These are phyloP conservation scores for Amoeboaphelidium occidentale DNA, from an alignment of 371 early-diverging fungal genomes.

Conservation along the genomic window DNA sequence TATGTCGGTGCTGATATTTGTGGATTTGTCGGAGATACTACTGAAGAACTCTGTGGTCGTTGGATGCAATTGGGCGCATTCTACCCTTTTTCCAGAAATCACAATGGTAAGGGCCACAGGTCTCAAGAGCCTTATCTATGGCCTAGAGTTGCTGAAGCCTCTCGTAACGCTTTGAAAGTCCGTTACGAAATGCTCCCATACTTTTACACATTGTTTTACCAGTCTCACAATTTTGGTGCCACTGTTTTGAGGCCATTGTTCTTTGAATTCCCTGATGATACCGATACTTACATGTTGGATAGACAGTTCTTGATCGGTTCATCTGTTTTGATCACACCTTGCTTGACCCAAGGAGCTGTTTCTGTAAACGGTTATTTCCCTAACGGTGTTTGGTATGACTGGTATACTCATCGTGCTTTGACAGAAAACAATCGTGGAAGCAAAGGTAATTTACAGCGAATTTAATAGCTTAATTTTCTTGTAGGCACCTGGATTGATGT, in stretches of 20 bases:
- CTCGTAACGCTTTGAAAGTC: slow-evolving; percentile 21
- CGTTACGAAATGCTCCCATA: slow-evolving; percentile 38
- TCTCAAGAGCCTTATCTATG: slow-evolving; percentile 33
- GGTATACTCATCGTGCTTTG: background rate
- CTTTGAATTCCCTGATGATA: slow-evolving; percentile 20
- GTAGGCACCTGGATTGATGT: background rate
- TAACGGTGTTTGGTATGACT: background rate
- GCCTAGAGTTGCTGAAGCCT: slow-evolving; percentile 16
- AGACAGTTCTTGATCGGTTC: slow-evolving; percentile 28
- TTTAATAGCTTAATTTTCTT: background rate
- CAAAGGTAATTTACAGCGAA: too few relatives aligned
- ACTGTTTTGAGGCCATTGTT: slow-evolving; percentile 28
- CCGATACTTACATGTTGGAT: slow-evolving; percentile 16
- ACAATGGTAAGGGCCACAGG: slow-evolving; percentile 20
- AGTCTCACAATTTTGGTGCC: slow-evolving; percentile 19
- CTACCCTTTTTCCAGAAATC: slow-evolving; percentile 48
- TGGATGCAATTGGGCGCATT: slow-evolving; percentile 48
- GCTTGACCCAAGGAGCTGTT: slow-evolving; percentile 13
- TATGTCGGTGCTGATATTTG: slow-evolving; percentile 42
- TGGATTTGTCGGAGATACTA: slow-evolving; percentile 31
- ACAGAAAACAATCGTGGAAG: too few relatives aligned
- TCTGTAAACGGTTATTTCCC: slow-evolving; percentile 27
- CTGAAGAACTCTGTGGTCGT: slow-evolving; percentile 29
- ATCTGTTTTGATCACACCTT: slow-evolving; percentile 28
- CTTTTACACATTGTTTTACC: slow-evolving; percentile 33